Base-by-base conservation (phyloP, 768 basidiomycete species). In the Panus rudis region DNA sequence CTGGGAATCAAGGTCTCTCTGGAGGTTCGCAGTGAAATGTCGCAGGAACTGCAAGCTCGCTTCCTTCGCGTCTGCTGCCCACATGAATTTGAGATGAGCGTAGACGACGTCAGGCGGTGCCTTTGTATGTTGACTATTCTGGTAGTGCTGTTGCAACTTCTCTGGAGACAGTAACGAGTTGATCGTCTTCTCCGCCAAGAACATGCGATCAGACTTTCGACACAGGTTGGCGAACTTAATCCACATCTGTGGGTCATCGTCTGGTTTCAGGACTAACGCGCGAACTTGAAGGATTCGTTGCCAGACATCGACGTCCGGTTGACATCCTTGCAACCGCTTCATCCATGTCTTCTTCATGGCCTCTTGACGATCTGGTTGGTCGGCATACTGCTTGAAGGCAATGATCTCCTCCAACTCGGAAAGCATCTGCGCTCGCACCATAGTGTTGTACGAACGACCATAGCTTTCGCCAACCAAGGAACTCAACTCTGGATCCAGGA, bases 241-340 rank as follows among this genome's bases (percentile, higher is more conserved):
- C 92, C 93, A 98, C 81, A 96, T 97, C 35, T 87, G 78, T 33
- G 88, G 90, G 58, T 97, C 92, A 49, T 96, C 92, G 50, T 88
- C 88, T 0, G 96, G 94, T 33, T 79, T 87, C 21, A 97, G 71
- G 17, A 99, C 92, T 41, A 98, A 73, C 0, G 93, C 91, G 41
- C 96, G 79, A 38, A 99, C 92, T 70, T 97, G 94, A 7, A 99
- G 70, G 42, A 98, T 89, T 16, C 94, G 81, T 61, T 98, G 96
- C 96, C 96, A 99, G 4, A 96, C 92, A 63, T 99, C 96, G 25
- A 98, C 94, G 55, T 98, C 96, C 19, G 91, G 90, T 58, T 98
- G 92, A 63, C 93, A 97, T 2, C 92, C 96, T 67, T 90, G 84
- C 30, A 99, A 90, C 91, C 94, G 75, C 58, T 92, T 92, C 81